phyloP scores from a whole-genome alignment of 2,329 filamentous ascomycete species.

The Aureobasidium sp. region DNA sequence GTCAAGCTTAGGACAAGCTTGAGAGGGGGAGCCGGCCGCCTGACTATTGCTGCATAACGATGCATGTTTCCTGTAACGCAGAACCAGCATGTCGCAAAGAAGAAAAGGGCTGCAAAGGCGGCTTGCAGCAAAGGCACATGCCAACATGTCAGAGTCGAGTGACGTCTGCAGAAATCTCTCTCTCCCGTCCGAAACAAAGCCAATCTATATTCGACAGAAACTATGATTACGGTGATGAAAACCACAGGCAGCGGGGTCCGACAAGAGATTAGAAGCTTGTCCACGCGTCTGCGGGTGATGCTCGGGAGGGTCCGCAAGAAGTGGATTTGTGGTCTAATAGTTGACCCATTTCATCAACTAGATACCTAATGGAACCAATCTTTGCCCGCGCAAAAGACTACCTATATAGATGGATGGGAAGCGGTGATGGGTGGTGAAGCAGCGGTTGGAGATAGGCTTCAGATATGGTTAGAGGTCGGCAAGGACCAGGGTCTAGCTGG shows the following conservation, averaged over 20 bases:
- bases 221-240: conserved; percentile 7
- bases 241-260: conserved; percentile 7
- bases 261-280: conserved; percentile 1
- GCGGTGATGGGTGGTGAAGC: not conserved
- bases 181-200: not conserved
- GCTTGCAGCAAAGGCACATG: conserved; percentile 3
- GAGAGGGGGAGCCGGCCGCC: conserved; percentile 10
- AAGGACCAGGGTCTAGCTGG: conserved; percentile 9
- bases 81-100: not conserved
- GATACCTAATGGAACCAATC: not conserved
- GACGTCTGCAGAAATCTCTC: not conserved
- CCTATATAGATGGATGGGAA: not conserved
- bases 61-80: conserved; percentile 11
- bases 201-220: conserved; percentile 10
- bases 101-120: conserved; percentile 7
- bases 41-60: conserved; percentile 1
- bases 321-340: not conserved
- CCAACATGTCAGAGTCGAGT: not conserved
- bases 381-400: not conserved
- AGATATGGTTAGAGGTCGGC: not conserved
- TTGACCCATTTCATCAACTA: not conserved
- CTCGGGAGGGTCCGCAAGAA: conserved; percentile 9
- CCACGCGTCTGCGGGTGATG: conserved; percentile 2
- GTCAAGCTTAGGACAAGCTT: not conserved
- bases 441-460: not conserved